Evolutionary conservation across 2,329 filamentous ascomycete genomes (phyloP), one percentile per base, ranked within the genome.

Genomic region (Balansia obtecta): DNA sequence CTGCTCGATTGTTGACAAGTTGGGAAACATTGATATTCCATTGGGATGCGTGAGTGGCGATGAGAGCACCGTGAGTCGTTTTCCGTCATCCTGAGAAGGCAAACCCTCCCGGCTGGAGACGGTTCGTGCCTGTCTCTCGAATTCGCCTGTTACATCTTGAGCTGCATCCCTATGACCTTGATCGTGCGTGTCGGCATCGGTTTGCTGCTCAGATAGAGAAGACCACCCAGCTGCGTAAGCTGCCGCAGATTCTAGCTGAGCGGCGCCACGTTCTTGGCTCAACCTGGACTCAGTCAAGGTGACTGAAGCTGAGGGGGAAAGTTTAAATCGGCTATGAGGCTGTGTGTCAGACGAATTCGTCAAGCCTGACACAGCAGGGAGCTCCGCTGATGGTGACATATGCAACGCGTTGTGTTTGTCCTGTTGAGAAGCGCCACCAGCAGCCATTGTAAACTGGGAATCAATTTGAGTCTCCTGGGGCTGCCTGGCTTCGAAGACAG

Each of bases 1-100:
- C 52, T 70, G 65, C 48, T 69, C 64, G 2, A 54, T 53, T 4
- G 63, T 54, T 4, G 67, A 66, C 27, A 69, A 51, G 11, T 57
- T 52, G 6, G 67, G 67, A 37, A 69, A 69, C 16, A 69, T 67
- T 16, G 58, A 60, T 8, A 60, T 41, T 4, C 67, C 67, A 44
- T 69, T 69, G 13, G 66, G 67, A 46, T 70, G 66, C 0, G 61
- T 67, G 49, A 69, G 54, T n/a, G 62, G 65, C 8, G 59, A 57
- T 6, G 56, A 53, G 4, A 63, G 43, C 5, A 56, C 52, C 5
- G 63, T 58, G 15, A 56, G 53, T 13, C 51, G 56, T 39, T 56
- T 52, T 42, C n/a, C 10, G 11, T 45, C 50, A 16, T n/a, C n/a
- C 22, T 48, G 42, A 37, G 20, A 4, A 8, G 46, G 30, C 7